Evolutionary conservation across 2,329 filamentous ascomycete genomes (phyloP).

Genomic region (Thelonectria blattea): DNA sequence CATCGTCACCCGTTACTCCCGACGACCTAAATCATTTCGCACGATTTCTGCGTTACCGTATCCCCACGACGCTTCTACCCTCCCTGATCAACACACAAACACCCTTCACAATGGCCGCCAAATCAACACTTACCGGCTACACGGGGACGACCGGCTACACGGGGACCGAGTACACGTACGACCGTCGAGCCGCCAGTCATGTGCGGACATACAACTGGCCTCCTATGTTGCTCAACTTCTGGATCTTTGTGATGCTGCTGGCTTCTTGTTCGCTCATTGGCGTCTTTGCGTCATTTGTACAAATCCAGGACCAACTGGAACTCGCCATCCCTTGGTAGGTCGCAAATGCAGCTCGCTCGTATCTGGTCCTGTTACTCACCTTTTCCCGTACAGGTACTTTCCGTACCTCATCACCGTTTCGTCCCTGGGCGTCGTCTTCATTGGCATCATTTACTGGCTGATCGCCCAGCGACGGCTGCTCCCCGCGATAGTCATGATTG

Average conservation of each 20-base stretch:
- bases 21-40: not conserved
- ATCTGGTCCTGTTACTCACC: not conserved
- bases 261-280: conserved; percentile 65
- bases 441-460: conserved; percentile 67
- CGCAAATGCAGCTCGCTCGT: not conserved
- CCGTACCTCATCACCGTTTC: conserved; percentile 68
- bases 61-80: conserved; percentile 2
- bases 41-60: not conserved
- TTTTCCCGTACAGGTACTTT: conserved; percentile 61
- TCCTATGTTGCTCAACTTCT: conserved; percentile 69
- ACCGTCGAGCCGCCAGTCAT: conserved; percentile 50
- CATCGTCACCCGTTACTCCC: not conserved
- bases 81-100: not conserved
- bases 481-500: conserved; percentile 67
- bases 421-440: conserved; percentile 68
- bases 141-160: conserved; percentile 41
- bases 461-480: conserved; percentile 67
- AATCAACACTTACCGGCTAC: conserved; percentile 36
- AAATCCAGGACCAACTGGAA: conserved; percentile 61
- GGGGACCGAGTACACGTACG: conserved; percentile 51
- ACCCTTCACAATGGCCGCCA: conserved; percentile 37
- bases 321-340: conserved; percentile 66
- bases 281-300: conserved; percentile 65
- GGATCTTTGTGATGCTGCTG: conserved; percentile 70
- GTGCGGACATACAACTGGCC: conserved; percentile 72